Evolutionary conservation across 177 flowering plant species (phyloP).

Genomic region (Vitis hybrid): DNA sequence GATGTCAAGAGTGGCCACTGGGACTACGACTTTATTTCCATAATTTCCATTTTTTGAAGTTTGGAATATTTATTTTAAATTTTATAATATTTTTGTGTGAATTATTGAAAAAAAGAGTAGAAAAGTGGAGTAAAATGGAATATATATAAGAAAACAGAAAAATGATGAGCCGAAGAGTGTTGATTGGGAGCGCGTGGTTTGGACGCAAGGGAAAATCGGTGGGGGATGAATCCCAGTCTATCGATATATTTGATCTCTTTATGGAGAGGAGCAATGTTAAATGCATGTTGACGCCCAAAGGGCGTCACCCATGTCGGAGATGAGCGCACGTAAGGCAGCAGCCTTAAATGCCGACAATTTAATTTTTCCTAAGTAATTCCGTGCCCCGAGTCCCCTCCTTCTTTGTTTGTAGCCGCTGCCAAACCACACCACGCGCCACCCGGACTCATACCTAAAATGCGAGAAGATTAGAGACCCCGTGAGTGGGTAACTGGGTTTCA

Average conservation of each 20-base stretch:
- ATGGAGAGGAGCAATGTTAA: constrained; percentile 1
- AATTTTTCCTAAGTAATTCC: constrained; percentile 18
- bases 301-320: constrained; percentile 29
- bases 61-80: no score
- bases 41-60: no score
- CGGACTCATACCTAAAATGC: no score
- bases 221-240: neutral
- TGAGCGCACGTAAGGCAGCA: constrained; percentile 20
- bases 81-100: no score
- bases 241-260: neutral
- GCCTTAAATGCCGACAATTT: constrained; percentile 25
- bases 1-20: no score
- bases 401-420: neutral
- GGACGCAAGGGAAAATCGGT: neutral
- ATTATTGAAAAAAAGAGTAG: no score
- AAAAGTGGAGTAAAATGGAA: no score
- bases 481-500: no score
- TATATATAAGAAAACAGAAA: no score
- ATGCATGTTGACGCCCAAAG: constrained; percentile 24
- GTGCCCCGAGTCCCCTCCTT: constrained; percentile 8
- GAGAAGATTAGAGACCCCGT: no score
- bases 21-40: no score
- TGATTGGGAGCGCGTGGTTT: neutral
- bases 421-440: neutral
- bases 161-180: no score